Evolutionary conservation across 352 stramenopile species (phyloP).

Genomic region (Blastocystis sp.): DNA sequence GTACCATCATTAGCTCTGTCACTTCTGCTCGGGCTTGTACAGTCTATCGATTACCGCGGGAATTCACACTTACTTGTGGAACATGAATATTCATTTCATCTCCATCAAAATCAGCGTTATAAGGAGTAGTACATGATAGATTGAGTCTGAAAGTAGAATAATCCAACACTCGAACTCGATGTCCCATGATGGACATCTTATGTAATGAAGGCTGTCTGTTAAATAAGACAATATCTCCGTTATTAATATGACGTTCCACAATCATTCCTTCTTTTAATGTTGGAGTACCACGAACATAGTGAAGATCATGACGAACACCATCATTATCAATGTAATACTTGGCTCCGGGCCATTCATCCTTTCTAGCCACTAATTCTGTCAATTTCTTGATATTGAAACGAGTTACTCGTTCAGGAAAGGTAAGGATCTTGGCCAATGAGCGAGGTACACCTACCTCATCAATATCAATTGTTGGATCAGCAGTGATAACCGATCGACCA

Average conservation of each 20-base stretch:
- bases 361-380: constrained; percentile 85
- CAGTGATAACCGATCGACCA: constrained; percentile 96
- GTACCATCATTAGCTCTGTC: constrained; percentile 94
- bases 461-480: constrained; percentile 96
- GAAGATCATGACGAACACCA: constrained; percentile 89
- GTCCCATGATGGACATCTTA: constrained; percentile 99
- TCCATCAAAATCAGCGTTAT: constrained; percentile 99
- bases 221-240: constrained; percentile 98
- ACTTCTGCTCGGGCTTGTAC: constrained; percentile 89
- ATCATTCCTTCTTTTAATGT: constrained; percentile 91
- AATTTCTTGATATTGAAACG: constrained; percentile 92
- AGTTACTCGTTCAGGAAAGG: constrained; percentile 94
- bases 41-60: constrained; percentile 67
- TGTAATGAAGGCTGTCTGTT: constrained; percentile 97
- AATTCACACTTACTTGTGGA: constrained; percentile 71
- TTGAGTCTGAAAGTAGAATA: constrained; percentile 99
- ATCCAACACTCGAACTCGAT: constrained; percentile 95
- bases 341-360: constrained; percentile 87
- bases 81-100: constrained; percentile 99
- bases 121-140: constrained; percentile 89
- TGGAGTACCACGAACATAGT: constrained; percentile 75
- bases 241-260: constrained; percentile 91
- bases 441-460: constrained; percentile 90
- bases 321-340: constrained; percentile 96
- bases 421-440: constrained; percentile 95